Conservation (phyloP, 75 land plant species). For the Picea glauca region DNA sequence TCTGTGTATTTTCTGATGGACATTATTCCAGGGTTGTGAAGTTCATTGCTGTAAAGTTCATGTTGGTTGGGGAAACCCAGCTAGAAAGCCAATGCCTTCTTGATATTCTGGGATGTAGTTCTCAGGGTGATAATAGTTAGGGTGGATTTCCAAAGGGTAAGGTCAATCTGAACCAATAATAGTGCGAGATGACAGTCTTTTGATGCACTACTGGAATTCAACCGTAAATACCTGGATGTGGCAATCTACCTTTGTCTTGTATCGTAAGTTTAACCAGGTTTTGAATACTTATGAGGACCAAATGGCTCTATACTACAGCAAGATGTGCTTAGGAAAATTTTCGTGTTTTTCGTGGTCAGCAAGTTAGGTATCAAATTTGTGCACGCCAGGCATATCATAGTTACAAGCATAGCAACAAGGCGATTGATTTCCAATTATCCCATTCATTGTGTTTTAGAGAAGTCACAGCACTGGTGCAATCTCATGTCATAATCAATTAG, state of each 20-base stretch:
- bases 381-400: background rate
- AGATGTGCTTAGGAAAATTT: conserved; percentile 15
- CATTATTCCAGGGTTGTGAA: background rate
- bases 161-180: background rate
- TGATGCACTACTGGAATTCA: background rate
- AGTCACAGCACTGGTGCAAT: too few species aligned
- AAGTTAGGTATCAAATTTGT: too few species aligned
- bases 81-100: background rate
- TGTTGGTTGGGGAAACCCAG: too few species aligned
- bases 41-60: background rate
- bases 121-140: background rate
- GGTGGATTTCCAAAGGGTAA: background rate
- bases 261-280: background rate
- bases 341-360: too few species aligned
- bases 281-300: background rate
- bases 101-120: background rate
- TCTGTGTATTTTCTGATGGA: too few species aligned
- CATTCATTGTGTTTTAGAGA: background rate
- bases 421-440: background rate
- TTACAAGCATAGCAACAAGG: too few species aligned
- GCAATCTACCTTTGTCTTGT: background rate
- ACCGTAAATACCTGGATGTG: conserved; percentile 1
- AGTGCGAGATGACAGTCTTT: background rate
- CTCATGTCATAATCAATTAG: background rate
- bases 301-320: background rate